A percentile compares a stretch with the other conserved stretches of the same genome.
Evolutionary conservation across 2,329 filamentous ascomycete genomes (phyloP).

Genomic region (Cadophora malorum): DNA sequence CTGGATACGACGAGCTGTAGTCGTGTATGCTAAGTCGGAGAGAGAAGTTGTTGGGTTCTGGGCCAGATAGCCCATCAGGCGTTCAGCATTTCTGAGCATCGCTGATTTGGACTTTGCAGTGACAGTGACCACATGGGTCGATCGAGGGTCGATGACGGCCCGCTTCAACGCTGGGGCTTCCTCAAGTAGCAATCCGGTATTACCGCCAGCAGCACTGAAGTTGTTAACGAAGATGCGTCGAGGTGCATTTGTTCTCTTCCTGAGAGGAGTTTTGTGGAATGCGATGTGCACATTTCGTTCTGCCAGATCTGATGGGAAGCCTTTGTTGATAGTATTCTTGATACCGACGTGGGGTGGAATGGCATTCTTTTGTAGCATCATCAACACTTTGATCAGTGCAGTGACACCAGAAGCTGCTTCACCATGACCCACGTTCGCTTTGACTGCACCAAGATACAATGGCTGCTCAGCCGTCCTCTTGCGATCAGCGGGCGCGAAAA

Average conservation of each 20-base stretch:
- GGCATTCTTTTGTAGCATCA: constrained; percentile 43
- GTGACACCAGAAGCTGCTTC: constrained; percentile 46
- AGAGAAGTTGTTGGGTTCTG: constrained; percentile 37
- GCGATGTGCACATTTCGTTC: constrained; percentile 46
- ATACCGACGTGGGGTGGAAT: constrained; percentile 45
- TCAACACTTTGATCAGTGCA: constrained; percentile 45
- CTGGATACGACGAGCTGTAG: constrained; percentile 59
- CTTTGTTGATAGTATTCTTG: constrained; percentile 46
- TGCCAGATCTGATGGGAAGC: constrained; percentile 46
- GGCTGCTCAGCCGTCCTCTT: constrained; percentile 54
- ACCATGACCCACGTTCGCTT: constrained; percentile 47
- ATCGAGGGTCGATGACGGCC: constrained; percentile 50
- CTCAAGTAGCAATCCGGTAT: constrained; percentile 44
- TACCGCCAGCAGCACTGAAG: constrained; percentile 51
- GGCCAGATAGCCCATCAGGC: constrained; percentile 38
- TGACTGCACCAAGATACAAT: constrained; percentile 54
- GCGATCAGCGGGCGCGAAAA: constrained; percentile 62
- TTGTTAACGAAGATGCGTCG: constrained; percentile 52
- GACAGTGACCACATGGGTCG: constrained; percentile 52
- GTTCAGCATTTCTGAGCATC: constrained; percentile 39
- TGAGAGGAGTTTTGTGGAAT: constrained; percentile 46
- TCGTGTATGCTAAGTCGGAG: constrained; percentile 44
- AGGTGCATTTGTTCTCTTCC: constrained; percentile 37
- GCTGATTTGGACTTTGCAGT: constrained; percentile 52
- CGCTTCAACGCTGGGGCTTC: constrained; percentile 45